Conservation (phyloP, 2,329 filamentous ascomycete genomes). For the Didymellaceae sp. region DNA sequence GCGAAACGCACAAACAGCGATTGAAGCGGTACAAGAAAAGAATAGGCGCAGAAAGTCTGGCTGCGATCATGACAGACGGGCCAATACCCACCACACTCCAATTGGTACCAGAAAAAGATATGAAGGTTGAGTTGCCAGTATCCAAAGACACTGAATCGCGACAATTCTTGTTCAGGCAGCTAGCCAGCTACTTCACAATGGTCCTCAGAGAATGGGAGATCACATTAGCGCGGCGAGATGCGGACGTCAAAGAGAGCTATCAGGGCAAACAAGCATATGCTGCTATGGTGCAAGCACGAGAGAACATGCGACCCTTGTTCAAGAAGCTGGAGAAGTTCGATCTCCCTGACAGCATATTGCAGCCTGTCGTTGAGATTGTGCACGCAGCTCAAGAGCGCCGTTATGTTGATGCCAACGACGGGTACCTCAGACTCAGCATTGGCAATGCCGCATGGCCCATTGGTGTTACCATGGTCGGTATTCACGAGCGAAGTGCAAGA, state of each 20-base stretch:
- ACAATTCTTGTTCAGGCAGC: conserved; percentile 79
- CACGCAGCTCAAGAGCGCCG: conserved; percentile 85
- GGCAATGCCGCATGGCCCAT: conserved; percentile 98
- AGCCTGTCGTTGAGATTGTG: conserved; percentile 89
- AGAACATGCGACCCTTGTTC: conserved; percentile 90
- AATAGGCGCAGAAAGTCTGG: conserved; percentile 51
- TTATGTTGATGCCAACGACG: conserved; percentile 96
- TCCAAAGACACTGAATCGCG: conserved; percentile 69
- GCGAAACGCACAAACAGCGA: conserved; percentile 74
- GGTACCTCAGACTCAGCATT: conserved; percentile 90
- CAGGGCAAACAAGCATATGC: conserved; percentile 81
- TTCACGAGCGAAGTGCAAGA: conserved; percentile 93
- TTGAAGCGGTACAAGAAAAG: conserved; percentile 75
- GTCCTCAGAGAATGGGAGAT: conserved; percentile 86
- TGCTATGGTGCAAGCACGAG: conserved; percentile 84
- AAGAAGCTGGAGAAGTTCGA: conserved; percentile 84
- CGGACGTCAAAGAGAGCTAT: conserved; percentile 70
- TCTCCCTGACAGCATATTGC: conserved; percentile 77
- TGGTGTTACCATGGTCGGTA: conserved; percentile 99
- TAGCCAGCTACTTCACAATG: conserved; percentile 96
- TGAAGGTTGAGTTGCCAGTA: conserved; percentile 74
- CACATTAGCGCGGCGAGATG: conserved; percentile 69
- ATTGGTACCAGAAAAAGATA: conserved; percentile 82
- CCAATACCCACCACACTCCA: conserved; percentile 87
- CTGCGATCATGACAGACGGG: conserved; percentile 66